Base-by-base conservation (phyloP, 1,139 yeast species). In the Candida albicans region DNA sequence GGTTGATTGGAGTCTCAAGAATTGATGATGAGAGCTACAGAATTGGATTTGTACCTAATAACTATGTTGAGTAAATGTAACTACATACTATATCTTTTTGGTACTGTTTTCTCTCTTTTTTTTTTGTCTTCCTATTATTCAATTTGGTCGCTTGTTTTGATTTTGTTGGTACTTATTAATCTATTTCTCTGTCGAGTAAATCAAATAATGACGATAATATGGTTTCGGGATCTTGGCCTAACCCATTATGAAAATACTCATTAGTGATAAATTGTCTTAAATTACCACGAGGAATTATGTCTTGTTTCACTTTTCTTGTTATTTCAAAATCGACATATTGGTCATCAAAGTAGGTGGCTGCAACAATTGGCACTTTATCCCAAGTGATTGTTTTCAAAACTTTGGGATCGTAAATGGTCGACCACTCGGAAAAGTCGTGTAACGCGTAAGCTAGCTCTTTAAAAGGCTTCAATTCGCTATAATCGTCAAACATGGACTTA, bases 161-260 rank as follows among this genome's bases (percentile, higher is more conserved):
- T n/a, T 10, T 15, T 35, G 56, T 4, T n/a, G 3, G 2, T n/a
- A 29, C 13, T n/a, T n/a, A 29, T 13, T 29, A 77, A 54, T 77
- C 80, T 18, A 72, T 61, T 34, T 76, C 82, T 9, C 59, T 52
- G n/a, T 71, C 72, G 13, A 77, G 53, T 32, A 78, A 55, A 15
- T 51, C 55, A 54, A 75, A 70, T 43, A 78, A 60, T 10, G 65
- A 57, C 1, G 69, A 72, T 47, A 78, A 54, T 1, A 79, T 70
- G 33, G 57, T 60, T 13, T 62, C 66, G 1, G 81, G 67, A 45
- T 70, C 67, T 1, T 69, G 69, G 30, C 79, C 58, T 13, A 77
- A 48, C 0, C 84, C 84, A 49, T 75, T 70, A 53, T 79, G 84
- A 58, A 79, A 76, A 44, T 61, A 72, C 47, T 78, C 81, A 52